Evolutionary conservation across 495 filamentous ascomycete species (phyloP).

Genomic region (Tuber indicum): DNA sequence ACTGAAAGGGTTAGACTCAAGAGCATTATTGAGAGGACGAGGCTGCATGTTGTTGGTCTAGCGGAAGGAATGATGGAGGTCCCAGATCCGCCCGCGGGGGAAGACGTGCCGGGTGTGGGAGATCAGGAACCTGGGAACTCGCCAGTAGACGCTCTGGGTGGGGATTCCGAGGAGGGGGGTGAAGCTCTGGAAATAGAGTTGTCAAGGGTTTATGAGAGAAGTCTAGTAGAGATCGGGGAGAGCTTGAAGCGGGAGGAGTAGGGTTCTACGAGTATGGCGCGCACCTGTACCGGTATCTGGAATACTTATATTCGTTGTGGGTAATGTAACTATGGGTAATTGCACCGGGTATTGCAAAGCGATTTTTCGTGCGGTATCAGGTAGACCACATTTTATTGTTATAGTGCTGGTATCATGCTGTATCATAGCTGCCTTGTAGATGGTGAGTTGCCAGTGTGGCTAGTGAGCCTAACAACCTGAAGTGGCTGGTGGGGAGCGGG

Average conservation of each 20-base stretch:
- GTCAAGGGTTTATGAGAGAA: conserved; percentile 33
- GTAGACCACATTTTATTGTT: neutral
- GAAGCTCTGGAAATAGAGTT: conserved; percentile 35
- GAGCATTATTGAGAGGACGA: conserved; percentile 37
- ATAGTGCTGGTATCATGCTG: neutral
- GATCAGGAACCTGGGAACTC: conserved; percentile 8
- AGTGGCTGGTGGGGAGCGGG: neutral
- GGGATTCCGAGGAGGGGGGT: conserved; percentile 8
- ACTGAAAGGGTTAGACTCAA: conserved; percentile 41
- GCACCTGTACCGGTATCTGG: neutral
- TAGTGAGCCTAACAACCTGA: neutral
- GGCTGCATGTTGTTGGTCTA: conserved; percentile 37
- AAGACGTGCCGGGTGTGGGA: conserved; percentile 3
- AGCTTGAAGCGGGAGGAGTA: conserved; percentile 14
- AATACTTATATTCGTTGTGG: neutral
- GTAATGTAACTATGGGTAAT: neutral
- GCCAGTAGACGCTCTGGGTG: conserved; percentile 1
- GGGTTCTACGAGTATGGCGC: neutral
- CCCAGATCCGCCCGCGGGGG: conserved; percentile 7
- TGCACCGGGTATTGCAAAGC: neutral
- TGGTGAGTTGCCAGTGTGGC: neutral
- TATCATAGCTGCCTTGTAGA: neutral
- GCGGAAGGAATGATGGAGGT: conserved; percentile 6
- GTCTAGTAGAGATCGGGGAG: conserved; percentile 26
- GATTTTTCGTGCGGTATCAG: neutral